Evolutionary conservation across 495 filamentous ascomycete genomes (phyloP).

Genomic region (Neurospora sp.): DNA sequence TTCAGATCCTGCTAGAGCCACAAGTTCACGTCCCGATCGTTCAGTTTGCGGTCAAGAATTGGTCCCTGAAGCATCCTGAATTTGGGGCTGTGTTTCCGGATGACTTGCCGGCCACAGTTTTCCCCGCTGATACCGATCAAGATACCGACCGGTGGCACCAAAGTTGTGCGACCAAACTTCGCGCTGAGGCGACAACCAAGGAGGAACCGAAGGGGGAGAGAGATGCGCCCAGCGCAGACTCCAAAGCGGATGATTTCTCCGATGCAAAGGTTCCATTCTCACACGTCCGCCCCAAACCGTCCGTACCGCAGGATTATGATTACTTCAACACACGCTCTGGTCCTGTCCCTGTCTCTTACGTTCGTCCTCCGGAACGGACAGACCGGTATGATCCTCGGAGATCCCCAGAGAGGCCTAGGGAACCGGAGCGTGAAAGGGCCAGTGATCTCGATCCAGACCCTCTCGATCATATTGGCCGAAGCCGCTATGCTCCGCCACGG

Average conservation of each 20-base stretch:
- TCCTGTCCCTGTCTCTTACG: slow-evolving; percentile 14
- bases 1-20: slow-evolving; percentile 80
- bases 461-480: slow-evolving; percentile 8
- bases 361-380: slow-evolving; percentile 11
- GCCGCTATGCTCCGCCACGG: slow-evolving; percentile 14
- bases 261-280: slow-evolving; percentile 14
- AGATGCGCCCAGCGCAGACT: not conserved
- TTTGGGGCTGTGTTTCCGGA: slow-evolving; percentile 65
- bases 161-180: slow-evolving; percentile 48
- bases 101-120: slow-evolving; percentile 61
- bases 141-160: slow-evolving; percentile 83
- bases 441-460: slow-evolving; percentile 15
- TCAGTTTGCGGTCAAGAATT: slow-evolving; percentile 68
- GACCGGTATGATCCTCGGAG: slow-evolving; percentile 14
- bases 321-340: slow-evolving; percentile 11
- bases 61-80: slow-evolving; percentile 63
- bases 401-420: slow-evolving; percentile 16
- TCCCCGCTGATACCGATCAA: slow-evolving; percentile 63
- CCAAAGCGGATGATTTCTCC: slow-evolving; percentile 3
- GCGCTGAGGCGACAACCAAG: slow-evolving; percentile 31
- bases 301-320: slow-evolving; percentile 15
- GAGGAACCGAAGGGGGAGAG: slow-evolving; percentile 16
- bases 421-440: slow-evolving; percentile 22
- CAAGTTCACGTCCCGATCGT: slow-evolving; percentile 79
- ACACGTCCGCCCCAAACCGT: slow-evolving; percentile 11